phyloP scores from a whole-genome alignment of 352 stramenopile species.

The Phytophthora hibernalis region DNA sequence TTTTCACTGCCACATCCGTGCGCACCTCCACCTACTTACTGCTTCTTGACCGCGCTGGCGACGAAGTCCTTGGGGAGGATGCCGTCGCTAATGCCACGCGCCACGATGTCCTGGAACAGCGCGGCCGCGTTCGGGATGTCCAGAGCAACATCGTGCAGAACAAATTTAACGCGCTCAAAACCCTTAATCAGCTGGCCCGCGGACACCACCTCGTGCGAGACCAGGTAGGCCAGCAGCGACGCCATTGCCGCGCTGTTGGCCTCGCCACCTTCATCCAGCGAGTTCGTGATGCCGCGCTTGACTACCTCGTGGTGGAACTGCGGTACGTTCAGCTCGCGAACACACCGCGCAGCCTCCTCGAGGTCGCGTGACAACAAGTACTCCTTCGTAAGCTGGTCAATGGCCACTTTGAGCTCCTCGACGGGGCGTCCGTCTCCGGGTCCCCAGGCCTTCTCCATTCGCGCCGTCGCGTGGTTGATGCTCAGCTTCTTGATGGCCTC shows the following conservation, averaged over 20 bases:
- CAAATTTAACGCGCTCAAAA: slow-evolving; percentile 83
- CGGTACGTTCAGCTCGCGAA: slow-evolving; percentile 94
- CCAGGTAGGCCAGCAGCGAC: slow-evolving; percentile 80
- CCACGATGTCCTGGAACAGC: slow-evolving; percentile 55
- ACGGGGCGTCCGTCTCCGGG: slow-evolving; percentile 93
- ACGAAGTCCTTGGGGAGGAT: slow-evolving; percentile 60
- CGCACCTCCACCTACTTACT: slow-evolving; percentile 25
- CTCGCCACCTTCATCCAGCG: slow-evolving; percentile 58
- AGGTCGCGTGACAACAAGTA: slow-evolving; percentile 95
- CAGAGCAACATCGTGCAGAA: slow-evolving; percentile 67
- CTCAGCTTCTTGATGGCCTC: slow-evolving; percentile 97
- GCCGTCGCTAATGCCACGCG: slow-evolving; percentile 52
- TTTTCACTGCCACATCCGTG: slow-evolving; percentile 12
- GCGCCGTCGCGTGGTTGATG: slow-evolving; percentile 95
- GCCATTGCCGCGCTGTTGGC: slow-evolving; percentile 64
- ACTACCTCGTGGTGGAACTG: slow-evolving; percentile 98
- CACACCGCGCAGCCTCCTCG: slow-evolving; percentile 93
- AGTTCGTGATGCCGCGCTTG: slow-evolving; percentile 79
- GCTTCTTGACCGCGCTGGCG: slow-evolving; percentile 45
- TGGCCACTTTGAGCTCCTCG: slow-evolving; percentile 94
- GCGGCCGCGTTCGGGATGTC: slow-evolving; percentile 68
- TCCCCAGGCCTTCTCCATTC: slow-evolving; percentile 98
- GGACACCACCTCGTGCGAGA: slow-evolving; percentile 69
- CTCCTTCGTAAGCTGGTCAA: slow-evolving; percentile 97
- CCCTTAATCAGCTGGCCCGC: slow-evolving; percentile 76